phyloP scores from a whole-genome alignment of 345 rosid species.

The Gossypium thurberi region DNA sequence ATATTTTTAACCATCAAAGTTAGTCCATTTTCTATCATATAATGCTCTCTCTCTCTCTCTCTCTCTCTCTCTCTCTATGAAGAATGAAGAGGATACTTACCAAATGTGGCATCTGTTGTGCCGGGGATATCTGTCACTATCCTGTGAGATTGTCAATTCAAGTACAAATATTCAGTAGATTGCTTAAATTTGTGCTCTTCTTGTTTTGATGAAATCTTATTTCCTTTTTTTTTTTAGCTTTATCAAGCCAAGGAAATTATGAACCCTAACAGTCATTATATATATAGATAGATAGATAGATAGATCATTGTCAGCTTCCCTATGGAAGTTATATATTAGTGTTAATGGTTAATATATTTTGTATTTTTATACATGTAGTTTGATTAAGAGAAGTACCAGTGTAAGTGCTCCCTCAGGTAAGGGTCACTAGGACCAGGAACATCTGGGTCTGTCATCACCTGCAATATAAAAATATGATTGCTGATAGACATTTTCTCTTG shows the following conservation, averaged over 20 bases:
- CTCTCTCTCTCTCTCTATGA: neutral
- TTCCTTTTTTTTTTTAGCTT: neutral
- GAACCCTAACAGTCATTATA: neutral
- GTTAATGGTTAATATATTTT: too few relatives aligned
- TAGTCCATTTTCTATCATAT: neutral
- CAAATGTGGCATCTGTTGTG: conserved; percentile 86
- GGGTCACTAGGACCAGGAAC: conserved; percentile 99
- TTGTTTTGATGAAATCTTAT: neutral
- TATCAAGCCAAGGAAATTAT: neutral
- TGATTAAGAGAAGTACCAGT: conserved; percentile 48
- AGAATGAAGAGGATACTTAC: conserved; percentile 30
- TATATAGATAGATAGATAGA: too few relatives aligned
- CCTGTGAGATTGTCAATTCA: conserved; percentile 41
- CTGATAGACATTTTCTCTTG: neutral
- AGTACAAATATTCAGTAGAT: neutral
- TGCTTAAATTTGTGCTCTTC: neutral
- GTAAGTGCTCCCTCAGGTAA: conserved; percentile 83
- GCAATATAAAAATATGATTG: neutral
- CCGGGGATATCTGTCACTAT: conserved; percentile 95
- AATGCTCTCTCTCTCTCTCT: neutral
- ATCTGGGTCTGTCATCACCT: conserved; percentile 99
- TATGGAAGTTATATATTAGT: neutral
- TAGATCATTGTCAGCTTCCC: neutral
- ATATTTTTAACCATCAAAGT: neutral
- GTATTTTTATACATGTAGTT: neutral